A percentile compares a stretch with the other conserved stretches of the same genome.
phyloP scores from a whole-genome alignment of 441 rosid genomes.

The California macrophylla region DNA sequence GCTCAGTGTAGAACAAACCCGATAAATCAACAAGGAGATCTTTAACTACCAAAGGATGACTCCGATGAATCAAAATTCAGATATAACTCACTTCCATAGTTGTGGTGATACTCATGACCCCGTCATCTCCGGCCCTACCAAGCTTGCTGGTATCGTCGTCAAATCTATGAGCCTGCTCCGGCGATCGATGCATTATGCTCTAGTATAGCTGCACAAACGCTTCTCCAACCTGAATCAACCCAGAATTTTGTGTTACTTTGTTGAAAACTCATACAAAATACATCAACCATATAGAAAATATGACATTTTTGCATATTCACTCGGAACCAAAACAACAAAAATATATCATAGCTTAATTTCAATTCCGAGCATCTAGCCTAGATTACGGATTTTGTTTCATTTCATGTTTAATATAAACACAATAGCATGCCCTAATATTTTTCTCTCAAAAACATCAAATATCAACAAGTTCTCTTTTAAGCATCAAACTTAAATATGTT shows the following conservation, averaged over 20 bases:
- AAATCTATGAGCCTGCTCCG: slow-evolving; percentile 60
- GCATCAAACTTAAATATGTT: too few relatives aligned
- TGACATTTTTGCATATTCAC: too few relatives aligned
- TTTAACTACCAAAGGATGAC: background rate
- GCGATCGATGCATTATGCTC: slow-evolving; percentile 50
- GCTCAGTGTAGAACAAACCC: background rate
- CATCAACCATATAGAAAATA: background rate
- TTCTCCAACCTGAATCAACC: slow-evolving; percentile 44
- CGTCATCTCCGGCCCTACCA: slow-evolving; percentile 59
- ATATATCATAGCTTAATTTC: too few relatives aligned
- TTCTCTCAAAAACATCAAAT: too few relatives aligned
- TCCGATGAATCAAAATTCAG: background rate
- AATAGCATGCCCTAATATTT: too few relatives aligned
- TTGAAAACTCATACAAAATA: background rate
- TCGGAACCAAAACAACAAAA: too few relatives aligned
- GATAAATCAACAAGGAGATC: background rate
- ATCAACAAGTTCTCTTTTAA: too few relatives aligned
- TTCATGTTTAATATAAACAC: too few relatives aligned
- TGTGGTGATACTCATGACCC: slow-evolving; percentile 46
- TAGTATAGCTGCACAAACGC: slow-evolving; percentile 81
- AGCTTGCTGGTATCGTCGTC: slow-evolving; percentile 69
- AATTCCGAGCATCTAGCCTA: too few relatives aligned
- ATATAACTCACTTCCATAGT: slow-evolving; percentile 48
- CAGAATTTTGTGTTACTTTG: background rate
- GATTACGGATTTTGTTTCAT: too few relatives aligned